phyloP scores from a whole-genome alignment of 805 yeast species.

The Pichia phayaonensis region DNA sequence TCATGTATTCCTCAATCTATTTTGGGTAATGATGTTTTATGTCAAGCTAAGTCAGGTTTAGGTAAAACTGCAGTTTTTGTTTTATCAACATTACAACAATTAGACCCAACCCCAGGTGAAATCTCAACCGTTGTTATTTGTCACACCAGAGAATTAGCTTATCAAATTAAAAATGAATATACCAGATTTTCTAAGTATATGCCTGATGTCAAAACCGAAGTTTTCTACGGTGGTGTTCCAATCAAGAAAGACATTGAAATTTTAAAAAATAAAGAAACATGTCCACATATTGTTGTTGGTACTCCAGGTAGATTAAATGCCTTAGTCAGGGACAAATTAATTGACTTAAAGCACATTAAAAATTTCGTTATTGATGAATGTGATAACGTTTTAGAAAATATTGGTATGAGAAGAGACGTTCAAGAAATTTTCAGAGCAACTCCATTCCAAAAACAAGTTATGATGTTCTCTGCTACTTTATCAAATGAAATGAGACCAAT shows the following conservation, averaged over 20 bases:
- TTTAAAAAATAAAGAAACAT: conserved; percentile 83
- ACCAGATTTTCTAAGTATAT: conserved; percentile 95
- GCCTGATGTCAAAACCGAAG: conserved; percentile 97
- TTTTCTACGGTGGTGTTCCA: conserved; percentile 93
- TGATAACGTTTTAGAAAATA: conserved; percentile 86
- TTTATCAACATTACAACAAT: conserved; percentile 89
- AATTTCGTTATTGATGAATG: conserved; percentile 96
- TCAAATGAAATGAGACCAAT: conserved; percentile 92
- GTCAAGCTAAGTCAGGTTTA: conserved; percentile 99
- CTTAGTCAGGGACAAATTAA: conserved; percentile 81
- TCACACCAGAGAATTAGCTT: conserved; percentile 98
- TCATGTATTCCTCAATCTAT: conserved; percentile 97
- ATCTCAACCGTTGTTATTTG: conserved; percentile 90
- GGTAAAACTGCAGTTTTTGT: conserved; percentile 99
- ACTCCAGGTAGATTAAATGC: conserved; percentile 98
- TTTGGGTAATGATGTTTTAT: conserved; percentile 93
- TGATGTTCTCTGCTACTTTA: conserved; percentile 98
- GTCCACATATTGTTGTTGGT: conserved; percentile 95
- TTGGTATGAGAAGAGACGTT: conserved; percentile 95
- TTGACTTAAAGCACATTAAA: conserved; percentile 83
- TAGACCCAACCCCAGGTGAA: conserved; percentile 97
- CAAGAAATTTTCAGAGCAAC: conserved; percentile 97
- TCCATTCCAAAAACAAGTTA: conserved; percentile 97
- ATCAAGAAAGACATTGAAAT: conserved; percentile 78
- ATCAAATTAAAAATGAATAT: conserved; percentile 95